phyloP scores from a whole-genome alignment of 306 rosid species.

The Fragaria iinumae region DNA sequence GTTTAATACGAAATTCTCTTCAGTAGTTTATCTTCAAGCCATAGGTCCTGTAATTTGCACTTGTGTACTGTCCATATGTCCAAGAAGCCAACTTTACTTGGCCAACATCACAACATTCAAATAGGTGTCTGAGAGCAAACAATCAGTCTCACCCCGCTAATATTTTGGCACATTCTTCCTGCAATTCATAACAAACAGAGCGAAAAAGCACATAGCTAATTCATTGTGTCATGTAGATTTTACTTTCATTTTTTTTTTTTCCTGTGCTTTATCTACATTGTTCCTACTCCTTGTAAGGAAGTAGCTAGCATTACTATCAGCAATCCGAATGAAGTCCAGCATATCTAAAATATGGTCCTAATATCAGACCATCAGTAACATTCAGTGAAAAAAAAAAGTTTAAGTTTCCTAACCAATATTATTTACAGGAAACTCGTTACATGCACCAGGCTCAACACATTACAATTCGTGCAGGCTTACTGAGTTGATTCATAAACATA shows the following conservation, averaged over 20 bases:
- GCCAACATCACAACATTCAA: neutral
- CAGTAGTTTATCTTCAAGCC: too few species aligned
- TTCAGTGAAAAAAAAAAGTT: neutral
- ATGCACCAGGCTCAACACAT: constrained; percentile 12
- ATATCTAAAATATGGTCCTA: neutral
- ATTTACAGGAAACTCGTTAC: constrained; percentile 20
- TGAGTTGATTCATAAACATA: neutral
- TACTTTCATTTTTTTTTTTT: neutral
- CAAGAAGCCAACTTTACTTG: too few species aligned
- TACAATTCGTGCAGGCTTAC: constrained; percentile 31
- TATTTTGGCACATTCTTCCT: neutral
- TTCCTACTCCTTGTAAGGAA: neutral
- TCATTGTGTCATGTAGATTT: neutral
- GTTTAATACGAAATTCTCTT: too few species aligned
- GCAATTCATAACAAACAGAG: neutral
- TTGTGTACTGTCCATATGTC: too few species aligned
- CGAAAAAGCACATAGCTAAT: neutral
- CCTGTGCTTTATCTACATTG: neutral
- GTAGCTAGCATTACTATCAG: too few species aligned
- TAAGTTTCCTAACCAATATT: constrained; percentile 7
- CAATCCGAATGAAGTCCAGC: too few species aligned
- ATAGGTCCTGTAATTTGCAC: too few species aligned
- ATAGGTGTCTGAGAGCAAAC: too few species aligned
- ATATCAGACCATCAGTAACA: neutral
- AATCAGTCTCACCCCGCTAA: neutral